Evolutionary conservation across 1,139 yeast species (phyloP).

Genomic region (Yamadazyma trypodendri): DNA sequence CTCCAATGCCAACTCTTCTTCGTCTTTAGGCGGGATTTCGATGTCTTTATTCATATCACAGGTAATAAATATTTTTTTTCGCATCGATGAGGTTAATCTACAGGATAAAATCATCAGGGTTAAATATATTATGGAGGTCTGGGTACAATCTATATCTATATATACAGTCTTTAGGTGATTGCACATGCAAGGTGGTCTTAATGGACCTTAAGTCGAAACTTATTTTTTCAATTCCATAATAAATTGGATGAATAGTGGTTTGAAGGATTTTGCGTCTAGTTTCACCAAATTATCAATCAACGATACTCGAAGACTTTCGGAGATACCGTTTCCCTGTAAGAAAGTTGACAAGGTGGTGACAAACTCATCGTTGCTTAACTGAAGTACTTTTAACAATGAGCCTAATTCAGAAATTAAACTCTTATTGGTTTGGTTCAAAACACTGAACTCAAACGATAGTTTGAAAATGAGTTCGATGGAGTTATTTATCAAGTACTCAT

Average conservation of each 20-base stretch:
- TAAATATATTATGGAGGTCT: background rate
- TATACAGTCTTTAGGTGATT: constrained; percentile 3
- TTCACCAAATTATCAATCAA: constrained; percentile 57
- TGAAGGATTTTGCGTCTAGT: constrained; percentile 57
- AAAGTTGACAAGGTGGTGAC: constrained; percentile 52
- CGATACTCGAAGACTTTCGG: constrained; percentile 53
- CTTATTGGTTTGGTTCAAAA: constrained; percentile 69
- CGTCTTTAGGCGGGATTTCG: constrained; percentile 67
- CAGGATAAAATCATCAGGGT: no score
- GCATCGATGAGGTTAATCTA: constrained; percentile 1
- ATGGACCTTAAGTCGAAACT: no score
- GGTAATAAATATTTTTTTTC: constrained; percentile 1
- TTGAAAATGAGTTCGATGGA: constrained; percentile 72
- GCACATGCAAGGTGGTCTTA: constrained; percentile 5
- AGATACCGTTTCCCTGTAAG: constrained; percentile 60
- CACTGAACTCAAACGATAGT: constrained; percentile 68
- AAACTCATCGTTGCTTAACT: constrained; percentile 41
- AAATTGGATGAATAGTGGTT: constrained; percentile 62
- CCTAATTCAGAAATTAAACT: constrained; percentile 75
- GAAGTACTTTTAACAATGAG: constrained; percentile 63
- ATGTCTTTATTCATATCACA: constrained; percentile 13
- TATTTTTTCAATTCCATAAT: constrained; percentile 39
- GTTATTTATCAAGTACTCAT: constrained; percentile 66
- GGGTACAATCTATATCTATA: constrained; percentile 5
- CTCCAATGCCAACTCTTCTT: constrained; percentile 76